phyloP scores from a whole-genome alignment of 805 yeast genomes.

The Candida oleophila region DNA sequence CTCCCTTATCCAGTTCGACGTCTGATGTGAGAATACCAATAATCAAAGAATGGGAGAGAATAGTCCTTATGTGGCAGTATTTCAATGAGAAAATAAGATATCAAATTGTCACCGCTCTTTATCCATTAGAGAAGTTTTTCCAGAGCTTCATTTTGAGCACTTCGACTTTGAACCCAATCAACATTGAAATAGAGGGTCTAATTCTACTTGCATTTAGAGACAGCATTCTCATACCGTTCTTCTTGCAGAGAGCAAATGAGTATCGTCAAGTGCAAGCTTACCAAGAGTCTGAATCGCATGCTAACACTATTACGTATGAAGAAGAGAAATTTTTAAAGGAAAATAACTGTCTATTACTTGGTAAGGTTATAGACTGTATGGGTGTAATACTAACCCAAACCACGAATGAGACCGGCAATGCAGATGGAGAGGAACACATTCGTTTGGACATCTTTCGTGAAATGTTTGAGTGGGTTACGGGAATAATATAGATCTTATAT shows the following conservation, averaged over 20 bases:
- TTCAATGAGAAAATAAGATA: slow-evolving; percentile 27
- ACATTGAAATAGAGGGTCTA: slow-evolving; percentile 25
- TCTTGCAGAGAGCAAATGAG: slow-evolving; percentile 15
- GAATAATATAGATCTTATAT: neutral
- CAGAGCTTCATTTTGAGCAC: neutral
- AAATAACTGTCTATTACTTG: slow-evolving; percentile 4
- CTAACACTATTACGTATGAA: neutral
- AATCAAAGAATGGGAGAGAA: slow-evolving; percentile 18
- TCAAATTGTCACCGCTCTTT: slow-evolving; percentile 22
- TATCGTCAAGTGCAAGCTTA: neutral
- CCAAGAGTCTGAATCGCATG: neutral
- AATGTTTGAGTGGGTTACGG: slow-evolving; percentile 22
- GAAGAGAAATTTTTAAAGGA: slow-evolving; percentile 1
- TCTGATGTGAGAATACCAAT: neutral
- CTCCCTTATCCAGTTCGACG: neutral
- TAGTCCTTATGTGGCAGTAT: slow-evolving; percentile 25
- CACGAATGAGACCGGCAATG: slow-evolving; percentile 13
- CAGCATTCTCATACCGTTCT: slow-evolving; percentile 23
- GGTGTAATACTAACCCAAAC: slow-evolving; percentile 18
- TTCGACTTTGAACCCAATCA: neutral
- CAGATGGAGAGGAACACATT: slow-evolving; percentile 20
- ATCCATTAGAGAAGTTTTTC: slow-evolving; percentile 21
- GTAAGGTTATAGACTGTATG: slow-evolving; percentile 17
- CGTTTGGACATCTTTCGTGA: slow-evolving; percentile 16
- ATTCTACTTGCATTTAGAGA: slow-evolving; percentile 29